Percentiles rank a stretch among this genome's conserved stretches.
Conservation (phyloP, 2,329 filamentous ascomycete genomes). For the Nothopassalora personata region DNA sequence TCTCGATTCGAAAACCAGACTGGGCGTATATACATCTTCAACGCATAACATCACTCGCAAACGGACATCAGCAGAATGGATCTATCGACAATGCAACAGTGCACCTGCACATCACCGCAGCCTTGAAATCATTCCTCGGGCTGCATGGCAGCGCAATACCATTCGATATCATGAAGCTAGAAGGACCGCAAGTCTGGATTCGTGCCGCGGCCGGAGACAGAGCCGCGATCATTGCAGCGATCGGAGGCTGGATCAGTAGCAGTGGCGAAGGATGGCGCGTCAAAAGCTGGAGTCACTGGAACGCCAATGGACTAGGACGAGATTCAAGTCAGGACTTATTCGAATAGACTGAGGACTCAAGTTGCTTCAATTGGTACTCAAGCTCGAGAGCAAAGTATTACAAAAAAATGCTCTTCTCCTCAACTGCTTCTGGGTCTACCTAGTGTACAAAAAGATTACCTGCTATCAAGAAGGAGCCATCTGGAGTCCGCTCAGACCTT, state of each 20-base stretch:
- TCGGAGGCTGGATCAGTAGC: slow-evolving; percentile 59
- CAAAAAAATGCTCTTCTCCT: not conserved
- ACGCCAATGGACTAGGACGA: slow-evolving; percentile 54
- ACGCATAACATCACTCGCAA: slow-evolving; percentile 25
- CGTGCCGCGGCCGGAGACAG: slow-evolving; percentile 59
- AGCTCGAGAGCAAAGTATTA: not conserved
- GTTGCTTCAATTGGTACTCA: too few relatives aligned
- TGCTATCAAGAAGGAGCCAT: not conserved
- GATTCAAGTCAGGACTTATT: slow-evolving; percentile 45
- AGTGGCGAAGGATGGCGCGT: slow-evolving; percentile 45
- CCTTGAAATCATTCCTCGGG: slow-evolving; percentile 65
- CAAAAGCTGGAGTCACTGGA: slow-evolving; percentile 58
- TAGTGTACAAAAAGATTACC: slow-evolving; percentile 18
- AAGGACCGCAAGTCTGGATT: slow-evolving; percentile 56
- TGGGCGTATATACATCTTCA: slow-evolving; percentile 42
- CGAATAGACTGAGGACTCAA: slow-evolving; percentile 21
- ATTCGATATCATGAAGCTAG: slow-evolving; percentile 63
- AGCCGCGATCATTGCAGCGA: slow-evolving; percentile 55
- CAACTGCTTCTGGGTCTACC: not conserved
- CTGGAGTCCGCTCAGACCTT: slow-evolving; percentile 7
- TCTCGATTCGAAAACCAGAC: slow-evolving; percentile 36
- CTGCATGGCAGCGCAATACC: slow-evolving; percentile 61
- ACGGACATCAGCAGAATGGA: not conserved
- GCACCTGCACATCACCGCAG: slow-evolving; percentile 57
- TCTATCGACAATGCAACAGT: slow-evolving; percentile 57